These are phyloP conservation scores for Wickerhamiella infanticola DNA, from an alignment of 1,139 yeast species.

Conservation along the genomic window DNA sequence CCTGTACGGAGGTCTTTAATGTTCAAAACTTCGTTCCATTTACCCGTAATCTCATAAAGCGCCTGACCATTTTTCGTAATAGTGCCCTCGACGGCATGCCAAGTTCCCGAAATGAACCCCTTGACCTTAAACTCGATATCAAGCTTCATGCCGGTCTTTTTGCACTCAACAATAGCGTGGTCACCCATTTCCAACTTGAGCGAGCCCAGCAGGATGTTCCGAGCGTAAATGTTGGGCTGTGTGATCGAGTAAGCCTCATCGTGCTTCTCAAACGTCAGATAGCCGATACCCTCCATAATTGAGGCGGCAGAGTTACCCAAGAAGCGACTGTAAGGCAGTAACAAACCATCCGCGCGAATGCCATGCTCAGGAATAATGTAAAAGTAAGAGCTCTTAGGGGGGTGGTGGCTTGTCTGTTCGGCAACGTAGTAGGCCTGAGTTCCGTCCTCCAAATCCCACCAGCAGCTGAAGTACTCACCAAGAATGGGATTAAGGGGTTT, in stretches of 20 bases:
- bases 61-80: slow-evolving; percentile 43
- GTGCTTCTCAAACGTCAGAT: slow-evolving; percentile 52
- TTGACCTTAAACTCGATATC: slow-evolving; percentile 90
- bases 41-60: slow-evolving; percentile 60
- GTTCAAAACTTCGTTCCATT: slow-evolving; percentile 83
- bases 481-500: slow-evolving; percentile 90
- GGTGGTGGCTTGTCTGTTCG: slow-evolving; percentile 95
- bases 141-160: slow-evolving; percentile 43
- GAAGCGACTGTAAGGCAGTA: slow-evolving; percentile 75
- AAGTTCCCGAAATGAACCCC: slow-evolving; percentile 85
- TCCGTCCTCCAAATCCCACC: slow-evolving; percentile 73
- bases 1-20: slow-evolving; percentile 41
- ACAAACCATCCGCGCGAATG: slow-evolving; percentile 77
- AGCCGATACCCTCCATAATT: slow-evolving; percentile 84
- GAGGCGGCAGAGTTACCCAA: slow-evolving; percentile 95
- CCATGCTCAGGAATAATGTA: slow-evolving; percentile 67
- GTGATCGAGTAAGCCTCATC: slow-evolving; percentile 45
- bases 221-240: slow-evolving; percentile 92
- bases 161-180: slow-evolving; percentile 61
- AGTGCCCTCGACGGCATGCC: slow-evolving; percentile 73
- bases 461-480: slow-evolving; percentile 80
- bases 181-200: slow-evolving; percentile 86
- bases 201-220: slow-evolving; percentile 84
- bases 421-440: slow-evolving; percentile 66
- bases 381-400: slow-evolving; percentile 93